Conservation (phyloP, 2,329 filamentous ascomycete species). For the Colletotrichum trifolii region DNA sequence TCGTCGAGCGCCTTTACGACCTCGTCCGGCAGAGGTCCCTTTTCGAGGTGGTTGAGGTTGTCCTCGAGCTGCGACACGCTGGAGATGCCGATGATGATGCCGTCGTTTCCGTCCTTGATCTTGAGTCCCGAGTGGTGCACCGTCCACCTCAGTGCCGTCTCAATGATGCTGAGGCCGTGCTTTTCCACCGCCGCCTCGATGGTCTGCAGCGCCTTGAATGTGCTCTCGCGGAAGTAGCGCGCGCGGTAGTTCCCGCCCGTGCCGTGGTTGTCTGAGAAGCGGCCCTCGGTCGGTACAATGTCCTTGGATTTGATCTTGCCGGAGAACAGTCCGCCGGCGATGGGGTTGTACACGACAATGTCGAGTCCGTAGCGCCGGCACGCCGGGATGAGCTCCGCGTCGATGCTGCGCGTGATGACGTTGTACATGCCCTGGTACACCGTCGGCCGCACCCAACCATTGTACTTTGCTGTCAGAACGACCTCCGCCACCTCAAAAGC, state of each 20-base stretch:
- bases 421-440: constrained; percentile 94
- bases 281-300: constrained; percentile 70
- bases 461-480: constrained; percentile 80
- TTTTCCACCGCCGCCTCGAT: constrained; percentile 76
- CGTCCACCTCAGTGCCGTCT: constrained; percentile 79
- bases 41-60: constrained; percentile 69
- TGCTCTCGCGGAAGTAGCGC: constrained; percentile 78
- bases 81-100: constrained; percentile 69
- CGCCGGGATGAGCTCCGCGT: constrained; percentile 78
- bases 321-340: constrained; percentile 83
- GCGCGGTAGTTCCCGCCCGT: constrained; percentile 69
- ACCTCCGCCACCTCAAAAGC: constrained; percentile 91
- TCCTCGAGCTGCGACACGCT: constrained; percentile 66
- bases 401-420: constrained; percentile 79
- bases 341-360: constrained; percentile 84
- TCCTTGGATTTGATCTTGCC: constrained; percentile 81
- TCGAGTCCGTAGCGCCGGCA: constrained; percentile 82
- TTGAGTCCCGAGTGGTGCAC: constrained; percentile 75
- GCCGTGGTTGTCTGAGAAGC: constrained; percentile 69
- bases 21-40: constrained; percentile 80
- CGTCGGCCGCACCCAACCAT: constrained; percentile 84
- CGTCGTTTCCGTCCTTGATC: constrained; percentile 65
- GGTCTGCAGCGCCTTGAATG: constrained; percentile 71
- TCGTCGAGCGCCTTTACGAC: constrained; percentile 80
- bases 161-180: constrained; percentile 75